Evolutionary conservation across 2,329 filamentous ascomycete species (phyloP), one percentile per base, ranked within the genome.

Genomic region (Periglandula ipomoeae): DNA sequence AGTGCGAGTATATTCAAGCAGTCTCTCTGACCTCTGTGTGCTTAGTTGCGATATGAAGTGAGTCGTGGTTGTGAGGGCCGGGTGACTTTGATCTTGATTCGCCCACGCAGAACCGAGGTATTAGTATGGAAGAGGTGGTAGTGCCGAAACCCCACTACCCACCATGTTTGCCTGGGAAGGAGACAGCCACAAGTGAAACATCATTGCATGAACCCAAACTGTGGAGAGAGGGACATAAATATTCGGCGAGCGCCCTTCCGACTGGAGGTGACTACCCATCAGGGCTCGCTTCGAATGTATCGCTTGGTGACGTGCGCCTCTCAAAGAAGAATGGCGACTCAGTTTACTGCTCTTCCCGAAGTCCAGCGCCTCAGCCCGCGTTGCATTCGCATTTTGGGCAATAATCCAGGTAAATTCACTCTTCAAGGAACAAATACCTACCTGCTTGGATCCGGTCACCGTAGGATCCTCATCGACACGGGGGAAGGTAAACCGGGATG

Each of bases 391-490:
- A 87, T 98, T 53, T 73, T 97, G 17, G 93, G 85, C 50, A 89
- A 87, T 8, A 98, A 98, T 66, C 91, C 93, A 11, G 81, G 87
- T 61, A 96, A 95, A 72, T 83, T 82, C 59, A 76, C 79, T 4
- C 69, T 85, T 10, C 79, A 85, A 67, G 84, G 89, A 53, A 96
- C 93, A 56, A 98, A 98, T 66, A 98, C 93, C 30, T 98, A 98
- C 65, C 77, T 98, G 17, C 61, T 98, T 51, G 93, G 93, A 50
- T 82, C 78, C 6, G 91, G 90, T 3, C 64, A 71, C 5, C 68
- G 70, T 6, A 82, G 93, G 9, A 75, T 97, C 50, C 78, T 98
- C 20, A 81, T 98, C 60, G 93, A 98, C 68, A 95, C 90, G 0
- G 93, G 87, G 44, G 85, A 95, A 65, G 93, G 91, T 42, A 78